Conservation (phyloP, 352 stramenopile species). For the Thalassiosira ordinaria region DNA sequence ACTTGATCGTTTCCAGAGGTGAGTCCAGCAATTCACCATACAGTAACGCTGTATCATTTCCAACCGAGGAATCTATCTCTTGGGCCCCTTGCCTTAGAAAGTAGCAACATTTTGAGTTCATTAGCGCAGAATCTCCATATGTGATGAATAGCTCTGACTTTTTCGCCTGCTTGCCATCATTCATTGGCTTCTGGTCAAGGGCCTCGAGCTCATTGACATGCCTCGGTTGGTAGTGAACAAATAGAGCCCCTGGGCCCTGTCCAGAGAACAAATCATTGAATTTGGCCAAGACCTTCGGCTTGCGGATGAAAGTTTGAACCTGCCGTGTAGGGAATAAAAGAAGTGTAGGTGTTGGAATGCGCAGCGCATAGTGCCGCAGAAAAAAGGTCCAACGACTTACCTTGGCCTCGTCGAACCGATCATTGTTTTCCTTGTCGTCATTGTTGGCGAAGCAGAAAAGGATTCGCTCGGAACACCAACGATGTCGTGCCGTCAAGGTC, state of each 20-base stretch:
- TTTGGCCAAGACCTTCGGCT: constrained; percentile 62
- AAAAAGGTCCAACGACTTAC: too few species aligned
- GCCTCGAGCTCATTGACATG: constrained; percentile 55
- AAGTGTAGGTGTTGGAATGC: too few species aligned
- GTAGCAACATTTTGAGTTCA: constrained; percentile 87
- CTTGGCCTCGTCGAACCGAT: constrained; percentile 55
- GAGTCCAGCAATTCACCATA: constrained; percentile 86
- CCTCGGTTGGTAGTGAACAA: constrained; percentile 70
- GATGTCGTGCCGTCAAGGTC: constrained; percentile 55
- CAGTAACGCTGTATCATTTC: constrained; percentile 83
- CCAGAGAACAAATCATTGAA: constrained; percentile 75
- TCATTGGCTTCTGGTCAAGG: constrained; percentile 40
- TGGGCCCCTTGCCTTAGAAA: constrained; percentile 74
- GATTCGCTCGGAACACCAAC: constrained; percentile 65
- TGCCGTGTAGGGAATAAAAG: too few species aligned
- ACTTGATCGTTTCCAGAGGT: constrained; percentile 85
- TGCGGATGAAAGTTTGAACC: constrained; percentile 66
- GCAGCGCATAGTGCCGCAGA: too few species aligned
- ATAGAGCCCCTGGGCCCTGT: constrained; percentile 51
- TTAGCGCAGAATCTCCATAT: constrained; percentile 73
- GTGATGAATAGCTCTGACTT: constrained; percentile 83
- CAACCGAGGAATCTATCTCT: constrained; percentile 65
- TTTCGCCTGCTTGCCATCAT: constrained; percentile 41
- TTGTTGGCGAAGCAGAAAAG: constrained; percentile 57
- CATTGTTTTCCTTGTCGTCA: constrained; percentile 59